Base-by-base conservation (phyloP, 2,329 filamentous ascomycete species). In the Graphilbum sp. region DNA sequence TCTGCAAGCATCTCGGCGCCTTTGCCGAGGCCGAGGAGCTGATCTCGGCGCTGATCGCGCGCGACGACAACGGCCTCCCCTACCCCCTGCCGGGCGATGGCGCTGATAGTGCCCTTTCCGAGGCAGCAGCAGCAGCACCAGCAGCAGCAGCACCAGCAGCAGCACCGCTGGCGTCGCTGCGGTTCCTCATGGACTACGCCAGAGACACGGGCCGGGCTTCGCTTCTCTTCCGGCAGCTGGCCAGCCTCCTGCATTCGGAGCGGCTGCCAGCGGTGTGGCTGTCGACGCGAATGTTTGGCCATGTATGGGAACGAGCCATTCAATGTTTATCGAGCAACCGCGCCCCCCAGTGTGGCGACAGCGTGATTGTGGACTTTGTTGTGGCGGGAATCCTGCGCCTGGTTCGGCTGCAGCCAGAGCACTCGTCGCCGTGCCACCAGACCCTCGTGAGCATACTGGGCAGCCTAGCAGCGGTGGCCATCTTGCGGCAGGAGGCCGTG, bases 221-320 rank as follows among this genome's bases (percentile, higher is more conserved):
- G 1, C 56, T 56, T 37, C 47, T 59, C 20, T 56, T 64, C 21
- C 52, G 55, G 25, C 53, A 59, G 31, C 47, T 65, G 17, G 49
- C 55, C 1, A 39, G 30, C 0, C 44, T 68, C 16, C 45, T 69
- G 19, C 45, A 49, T 5, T 46, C 44, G 24, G 52, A 51, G 2
- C 41, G 44, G 5, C 45, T 69, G 19, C 62, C 62, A 0, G 37
- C 51, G 5, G 52, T 58, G 10, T 69, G 66, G 66, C 49, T 69
- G 20, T 56, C 58, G 5, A 63, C 62, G 0, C 50, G 46, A 19
- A 56, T 54, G 4, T 62, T 67, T 38, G 48, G 52, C n/a, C 41
- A 44, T 2, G 32, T 65, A 21, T 69, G 64, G 64, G 52, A 52
- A 4, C 45, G 49, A 10, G 51, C 58, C 4, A 49, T 61, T 17